These are phyloP conservation scores for Coniferiporia weirii DNA, from an alignment of 1,284 basidiomycete species.

Conservation along the genomic window DNA sequence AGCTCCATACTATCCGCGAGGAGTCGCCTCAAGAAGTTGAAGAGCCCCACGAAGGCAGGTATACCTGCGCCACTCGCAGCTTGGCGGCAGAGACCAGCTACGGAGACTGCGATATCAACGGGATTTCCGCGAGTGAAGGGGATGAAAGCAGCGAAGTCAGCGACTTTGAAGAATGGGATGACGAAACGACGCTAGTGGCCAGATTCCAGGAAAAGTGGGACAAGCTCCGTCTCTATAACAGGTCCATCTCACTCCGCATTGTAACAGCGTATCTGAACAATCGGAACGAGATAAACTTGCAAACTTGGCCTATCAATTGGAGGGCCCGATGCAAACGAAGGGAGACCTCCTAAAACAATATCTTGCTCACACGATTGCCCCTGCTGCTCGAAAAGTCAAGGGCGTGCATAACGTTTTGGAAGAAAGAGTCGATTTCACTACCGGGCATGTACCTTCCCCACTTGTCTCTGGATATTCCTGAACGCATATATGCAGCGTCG, in stretches of 20 bases:
- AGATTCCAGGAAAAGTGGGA: conserved; percentile 43
- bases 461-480: background rate
- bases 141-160: conserved; percentile 11
- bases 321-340: conserved; percentile 40
- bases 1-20: conserved; percentile 13
- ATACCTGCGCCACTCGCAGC: background rate
- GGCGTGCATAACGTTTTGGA: conserved; percentile 38
- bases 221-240: conserved; percentile 1
- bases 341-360: conserved; percentile 41
- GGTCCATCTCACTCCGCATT: conserved; percentile 2
- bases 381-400: conserved; percentile 46
- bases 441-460: conserved; percentile 33
- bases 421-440: conserved; percentile 42
- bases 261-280: conserved; percentile 16
- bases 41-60: background rate
- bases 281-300: conserved; percentile 32
- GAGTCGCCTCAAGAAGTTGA: conserved; percentile 13
- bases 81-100: background rate
- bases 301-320: conserved; percentile 42
- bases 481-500: conserved; percentile 8
- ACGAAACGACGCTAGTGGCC: conserved; percentile 50
- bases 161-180: conserved; percentile 39
- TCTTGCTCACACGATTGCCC: conserved; percentile 46
- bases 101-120: background rate
- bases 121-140: background rate